Evolutionary conservation across 2,329 filamentous ascomycete species (phyloP).

Genomic region (Ophiostoma novo-ulmi): DNA sequence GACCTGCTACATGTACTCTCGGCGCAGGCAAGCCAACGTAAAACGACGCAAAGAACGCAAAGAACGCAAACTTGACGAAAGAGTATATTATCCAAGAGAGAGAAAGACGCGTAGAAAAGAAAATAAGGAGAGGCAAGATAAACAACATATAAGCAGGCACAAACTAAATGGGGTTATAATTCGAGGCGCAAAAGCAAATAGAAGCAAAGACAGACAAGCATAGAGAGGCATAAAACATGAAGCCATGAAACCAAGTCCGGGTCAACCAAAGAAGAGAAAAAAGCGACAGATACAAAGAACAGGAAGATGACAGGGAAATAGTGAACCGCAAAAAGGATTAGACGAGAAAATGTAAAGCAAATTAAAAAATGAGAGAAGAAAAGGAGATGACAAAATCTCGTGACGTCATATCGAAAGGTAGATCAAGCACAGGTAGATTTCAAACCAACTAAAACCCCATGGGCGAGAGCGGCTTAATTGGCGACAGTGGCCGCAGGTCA

Average conservation of each 20-base stretch:
- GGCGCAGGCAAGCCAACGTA: conserved; percentile 12
- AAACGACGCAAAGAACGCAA: conserved; percentile 21
- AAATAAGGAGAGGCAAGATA: background rate
- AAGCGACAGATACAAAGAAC: background rate
- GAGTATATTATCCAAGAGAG: background rate
- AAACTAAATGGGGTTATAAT: conserved; percentile 17
- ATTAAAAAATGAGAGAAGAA: background rate
- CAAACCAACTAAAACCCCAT: conserved; percentile 46
- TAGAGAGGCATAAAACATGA: conserved; percentile 13
- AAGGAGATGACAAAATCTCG: background rate
- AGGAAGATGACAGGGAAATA: background rate
- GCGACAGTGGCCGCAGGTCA: conserved; percentile 55
- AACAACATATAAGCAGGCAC: background rate
- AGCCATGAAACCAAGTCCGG: conserved; percentile 10
- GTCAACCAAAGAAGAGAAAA: background rate
- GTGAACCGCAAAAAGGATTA: background rate
- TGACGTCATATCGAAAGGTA: background rate
- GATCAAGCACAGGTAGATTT: background rate
- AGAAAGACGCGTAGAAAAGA: background rate
- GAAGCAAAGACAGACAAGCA: background rate
- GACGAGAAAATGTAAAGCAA: background rate
- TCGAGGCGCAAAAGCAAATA: conserved; percentile 16
- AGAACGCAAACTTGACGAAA: conserved; percentile 16
- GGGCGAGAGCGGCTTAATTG: conserved; percentile 61
- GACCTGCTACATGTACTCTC: background rate